These are phyloP conservation scores for Leucocoprinus leucothites DNA, from an alignment of 768 basidiomycete species.

Conservation along the genomic window DNA sequence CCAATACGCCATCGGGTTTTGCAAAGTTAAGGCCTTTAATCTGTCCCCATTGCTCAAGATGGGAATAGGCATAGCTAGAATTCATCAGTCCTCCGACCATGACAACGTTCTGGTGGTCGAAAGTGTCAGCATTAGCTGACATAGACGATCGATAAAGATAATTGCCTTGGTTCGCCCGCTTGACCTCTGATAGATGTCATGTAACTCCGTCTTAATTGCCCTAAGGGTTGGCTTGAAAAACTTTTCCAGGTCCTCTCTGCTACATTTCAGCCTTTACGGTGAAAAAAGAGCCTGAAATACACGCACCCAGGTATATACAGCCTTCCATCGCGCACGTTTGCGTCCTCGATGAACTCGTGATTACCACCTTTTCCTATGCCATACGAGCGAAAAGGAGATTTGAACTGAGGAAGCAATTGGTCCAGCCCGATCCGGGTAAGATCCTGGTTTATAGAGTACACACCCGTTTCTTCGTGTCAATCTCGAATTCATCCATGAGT, in stretches of 20 bases:
- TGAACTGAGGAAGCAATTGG: no score
- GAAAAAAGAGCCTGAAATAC: no score
- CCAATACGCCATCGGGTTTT: slow-evolving; percentile 3
- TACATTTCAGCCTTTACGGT: no score
- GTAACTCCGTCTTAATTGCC: neutral
- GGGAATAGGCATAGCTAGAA: neutral
- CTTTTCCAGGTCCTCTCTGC: neutral
- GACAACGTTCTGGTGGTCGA: neutral
- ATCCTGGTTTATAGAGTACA: neutral
- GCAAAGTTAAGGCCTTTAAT: neutral
- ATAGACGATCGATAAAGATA: neutral
- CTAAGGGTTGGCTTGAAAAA: neutral
- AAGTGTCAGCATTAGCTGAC: neutral
- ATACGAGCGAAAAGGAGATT: no score
- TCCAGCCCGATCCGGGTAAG: no score
- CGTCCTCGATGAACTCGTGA: no score
- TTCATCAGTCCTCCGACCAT: slow-evolving; percentile 3
- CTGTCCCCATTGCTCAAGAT: neutral
- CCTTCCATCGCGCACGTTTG: no score
- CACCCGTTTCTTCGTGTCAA: slow-evolving; percentile 2
- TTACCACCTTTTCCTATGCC: no score
- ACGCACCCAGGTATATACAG: no score
- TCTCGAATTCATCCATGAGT: slow-evolving; percentile 2
- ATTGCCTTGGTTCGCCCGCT: neutral
- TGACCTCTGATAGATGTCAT: neutral